These are phyloP conservation scores for Leccinellum rugosiceps DNA, from an alignment of 768 basidiomycete genomes.

Conservation along the genomic window DNA sequence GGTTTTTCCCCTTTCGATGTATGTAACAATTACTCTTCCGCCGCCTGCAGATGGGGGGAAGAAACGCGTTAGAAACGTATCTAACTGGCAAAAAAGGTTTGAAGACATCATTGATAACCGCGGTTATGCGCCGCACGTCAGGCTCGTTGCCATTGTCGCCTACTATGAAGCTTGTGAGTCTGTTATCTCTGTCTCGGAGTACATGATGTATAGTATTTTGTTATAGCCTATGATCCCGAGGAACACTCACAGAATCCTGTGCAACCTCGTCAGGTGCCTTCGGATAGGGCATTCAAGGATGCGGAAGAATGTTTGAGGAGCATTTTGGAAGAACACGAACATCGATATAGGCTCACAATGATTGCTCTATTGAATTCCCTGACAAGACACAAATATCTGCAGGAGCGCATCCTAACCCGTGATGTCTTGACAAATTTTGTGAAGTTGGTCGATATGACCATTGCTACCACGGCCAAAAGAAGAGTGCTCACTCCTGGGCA, in stretches of 20 bases:
- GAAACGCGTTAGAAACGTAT: conserved; percentile 11
- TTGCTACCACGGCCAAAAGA: neutral
- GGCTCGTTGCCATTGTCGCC: conserved; percentile 20
- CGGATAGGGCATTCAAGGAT: conserved; percentile 2
- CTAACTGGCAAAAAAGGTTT: conserved; percentile 8
- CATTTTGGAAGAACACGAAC: conserved; percentile 10
- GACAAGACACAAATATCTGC: conserved; percentile 13
- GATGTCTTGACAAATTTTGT: conserved; percentile 12
- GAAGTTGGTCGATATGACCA: conserved; percentile 11
- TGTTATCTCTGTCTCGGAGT: neutral
- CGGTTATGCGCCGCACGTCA: conserved; percentile 10
- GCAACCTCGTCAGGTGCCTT: neutral
- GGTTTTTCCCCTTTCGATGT: neutral
- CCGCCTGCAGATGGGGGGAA: conserved; percentile 14
- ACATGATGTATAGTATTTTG: neutral
- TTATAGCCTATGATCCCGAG: conserved; percentile 8
- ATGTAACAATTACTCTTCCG: neutral
- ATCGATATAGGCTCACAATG: conserved; percentile 17
- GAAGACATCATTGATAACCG: conserved; percentile 1
- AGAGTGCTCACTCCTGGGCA: neutral
- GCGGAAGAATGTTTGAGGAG: conserved; percentile 11
- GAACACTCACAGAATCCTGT: neutral
- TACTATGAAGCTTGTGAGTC: conserved; percentile 22
- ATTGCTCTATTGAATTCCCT: conserved; percentile 20
- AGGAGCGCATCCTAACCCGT: conserved; percentile 10